Conservation (phyloP, 2,329 filamentous ascomycete species). For the Ambrosiella beaveri region DNA sequence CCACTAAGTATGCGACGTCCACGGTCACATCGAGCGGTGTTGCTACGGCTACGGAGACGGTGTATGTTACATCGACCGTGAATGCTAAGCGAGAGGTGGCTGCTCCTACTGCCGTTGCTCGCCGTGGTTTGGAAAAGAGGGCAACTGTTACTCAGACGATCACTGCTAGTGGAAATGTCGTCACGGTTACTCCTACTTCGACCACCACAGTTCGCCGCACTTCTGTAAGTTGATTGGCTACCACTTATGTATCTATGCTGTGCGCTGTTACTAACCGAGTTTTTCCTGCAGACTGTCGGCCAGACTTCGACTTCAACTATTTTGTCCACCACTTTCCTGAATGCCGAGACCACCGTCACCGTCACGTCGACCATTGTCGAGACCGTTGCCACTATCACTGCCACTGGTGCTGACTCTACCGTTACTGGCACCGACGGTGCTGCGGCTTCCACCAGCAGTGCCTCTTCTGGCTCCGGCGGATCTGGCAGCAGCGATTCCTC, state of each 20-base stretch:
- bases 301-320: constrained; percentile 18
- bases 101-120: constrained; percentile 10
- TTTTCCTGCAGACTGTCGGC: constrained; percentile 8
- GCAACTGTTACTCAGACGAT: constrained; percentile 19
- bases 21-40: constrained; percentile 22
- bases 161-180: constrained; percentile 18
- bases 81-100: constrained; percentile 19
- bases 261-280: not conserved
- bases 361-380: constrained; percentile 21
- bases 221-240: not conserved
- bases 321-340: constrained; percentile 15
- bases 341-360: constrained; percentile 24
- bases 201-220: constrained; percentile 11
- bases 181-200: constrained; percentile 16
- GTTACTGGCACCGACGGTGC: constrained; percentile 20
- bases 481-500: constrained; percentile 11
- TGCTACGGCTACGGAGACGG: constrained; percentile 21
- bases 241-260: not conserved
- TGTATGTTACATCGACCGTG: constrained; percentile 21
- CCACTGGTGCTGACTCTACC: constrained; percentile 22
- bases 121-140: constrained; percentile 8
- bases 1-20: constrained; percentile 21
- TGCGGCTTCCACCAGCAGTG: constrained; percentile 15
- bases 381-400: constrained; percentile 15
- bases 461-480: constrained; percentile 13